Conservation (phyloP, 768 basidiomycete genomes). For the Flagelloscypha sp. region DNA sequence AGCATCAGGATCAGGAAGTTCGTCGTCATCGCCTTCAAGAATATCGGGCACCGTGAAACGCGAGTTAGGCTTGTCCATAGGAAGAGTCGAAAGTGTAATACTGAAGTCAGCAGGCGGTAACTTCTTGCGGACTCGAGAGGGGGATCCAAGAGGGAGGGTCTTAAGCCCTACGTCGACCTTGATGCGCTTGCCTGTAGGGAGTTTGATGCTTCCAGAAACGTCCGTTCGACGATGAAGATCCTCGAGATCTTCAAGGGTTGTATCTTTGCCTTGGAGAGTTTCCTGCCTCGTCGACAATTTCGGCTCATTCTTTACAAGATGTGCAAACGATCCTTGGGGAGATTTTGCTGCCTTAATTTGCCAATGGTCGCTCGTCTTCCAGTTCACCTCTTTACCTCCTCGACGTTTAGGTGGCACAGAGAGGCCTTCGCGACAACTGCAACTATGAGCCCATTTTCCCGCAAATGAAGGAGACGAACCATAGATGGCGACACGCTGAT, state of each 20-base stretch:
- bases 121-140: constrained; percentile 21
- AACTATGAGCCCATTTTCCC: constrained; percentile 6
- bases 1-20: constrained; percentile 33
- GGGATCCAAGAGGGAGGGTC: constrained; percentile 6
- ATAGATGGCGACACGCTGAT: constrained; percentile 63
- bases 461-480: constrained; percentile 33
- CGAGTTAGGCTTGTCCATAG: constrained; percentile 15
- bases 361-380: constrained; percentile 15
- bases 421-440: constrained; percentile 71
- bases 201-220: constrained; percentile 28
- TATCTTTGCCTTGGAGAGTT: constrained; percentile 16
- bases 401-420: constrained; percentile 34
- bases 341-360: constrained; percentile 3
- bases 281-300: constrained; percentile 13
- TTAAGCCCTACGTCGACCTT: no score
- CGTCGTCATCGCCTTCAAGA: constrained; percentile 30
- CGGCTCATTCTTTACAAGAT: constrained; percentile 3
- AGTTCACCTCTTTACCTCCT: constrained; percentile 21
- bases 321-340: constrained; percentile 7
- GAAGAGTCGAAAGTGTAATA: constrained; percentile 37
- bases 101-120: constrained; percentile 35
- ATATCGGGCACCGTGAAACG: constrained; percentile 16
- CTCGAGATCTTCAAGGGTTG: constrained; percentile 34
- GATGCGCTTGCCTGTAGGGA: constrained; percentile 32
- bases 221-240: constrained; percentile 33